A percentile compares a stretch with the other conserved stretches of the same genome.
These are phyloP conservation scores for Albatrellus ellisii DNA, from an alignment of 768 basidiomycete species.

Conservation along the genomic window DNA sequence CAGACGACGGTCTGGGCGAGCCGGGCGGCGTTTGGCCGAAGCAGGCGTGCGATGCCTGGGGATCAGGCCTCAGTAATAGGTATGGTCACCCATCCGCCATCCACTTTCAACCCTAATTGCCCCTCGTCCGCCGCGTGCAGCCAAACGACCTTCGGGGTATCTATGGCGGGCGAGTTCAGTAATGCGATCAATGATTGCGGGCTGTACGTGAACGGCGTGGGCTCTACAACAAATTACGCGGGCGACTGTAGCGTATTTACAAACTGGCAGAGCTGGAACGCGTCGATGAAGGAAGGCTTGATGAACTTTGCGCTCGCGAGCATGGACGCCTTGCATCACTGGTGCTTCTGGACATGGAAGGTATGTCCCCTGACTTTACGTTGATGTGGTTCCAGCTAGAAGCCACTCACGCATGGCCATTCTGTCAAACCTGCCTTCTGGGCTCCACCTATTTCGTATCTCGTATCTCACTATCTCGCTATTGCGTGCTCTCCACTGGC, in stretches of 20 bases:
- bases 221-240: constrained; percentile 9
- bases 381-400: not conserved
- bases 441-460: no score
- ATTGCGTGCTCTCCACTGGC: no score
- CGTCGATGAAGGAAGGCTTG: constrained; percentile 37
- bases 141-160: constrained; percentile 50
- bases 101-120: not conserved
- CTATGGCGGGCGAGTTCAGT: constrained; percentile 67
- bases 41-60: constrained; percentile 30
- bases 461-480: no score
- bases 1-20: constrained; percentile 23
- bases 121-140: constrained; percentile 13
- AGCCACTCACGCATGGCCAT: no score
- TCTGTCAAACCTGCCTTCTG: no score
- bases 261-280: constrained; percentile 40
- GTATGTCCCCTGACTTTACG: constrained; percentile 16
- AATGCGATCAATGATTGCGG: constrained; percentile 57
- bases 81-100: constrained; percentile 16
- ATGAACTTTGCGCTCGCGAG: constrained; percentile 36
- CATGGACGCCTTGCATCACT: constrained; percentile 59
- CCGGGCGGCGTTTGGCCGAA: constrained; percentile 16
- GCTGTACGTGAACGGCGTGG: constrained; percentile 28
- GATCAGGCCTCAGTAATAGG: constrained; percentile 26
- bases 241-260: constrained; percentile 29
- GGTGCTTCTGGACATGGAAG: constrained; percentile 79